These are phyloP conservation scores for Kuraishia capsulata DNA, from an alignment of 805 yeast species.

Conservation along the genomic window DNA sequence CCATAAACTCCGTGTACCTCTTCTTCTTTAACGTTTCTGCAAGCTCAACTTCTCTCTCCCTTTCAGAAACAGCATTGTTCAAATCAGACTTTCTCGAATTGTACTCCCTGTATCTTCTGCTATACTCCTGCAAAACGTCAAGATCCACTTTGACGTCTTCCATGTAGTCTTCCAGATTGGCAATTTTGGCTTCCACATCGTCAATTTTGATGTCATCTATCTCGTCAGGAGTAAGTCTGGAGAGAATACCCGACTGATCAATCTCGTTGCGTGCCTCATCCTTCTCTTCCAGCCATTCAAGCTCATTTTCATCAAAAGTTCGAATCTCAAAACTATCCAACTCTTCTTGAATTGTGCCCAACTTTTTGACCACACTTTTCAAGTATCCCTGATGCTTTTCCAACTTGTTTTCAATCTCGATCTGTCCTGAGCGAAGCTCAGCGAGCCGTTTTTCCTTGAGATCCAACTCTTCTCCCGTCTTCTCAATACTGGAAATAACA, in stretches of 20 bases:
- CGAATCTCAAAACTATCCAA: slow-evolving; percentile 38
- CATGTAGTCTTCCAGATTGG: slow-evolving; percentile 44
- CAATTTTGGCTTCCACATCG: slow-evolving; percentile 40
- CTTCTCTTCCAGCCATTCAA: slow-evolving; percentile 38
- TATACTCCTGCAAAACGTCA: slow-evolving; percentile 72
- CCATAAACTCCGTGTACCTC: slow-evolving; percentile 84
- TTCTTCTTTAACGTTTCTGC: slow-evolving; percentile 65
- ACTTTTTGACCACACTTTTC: slow-evolving; percentile 28
- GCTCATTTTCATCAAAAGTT: slow-evolving; percentile 37
- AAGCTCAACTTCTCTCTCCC: slow-evolving; percentile 54
- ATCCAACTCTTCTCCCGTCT: slow-evolving; percentile 29
- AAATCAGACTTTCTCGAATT: slow-evolving; percentile 54
- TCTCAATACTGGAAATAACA: slow-evolving; percentile 29
- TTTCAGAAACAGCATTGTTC: slow-evolving; percentile 52
- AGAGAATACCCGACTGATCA: slow-evolving; percentile 24
- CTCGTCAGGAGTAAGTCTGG: slow-evolving; percentile 41
- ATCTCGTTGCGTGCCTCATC: slow-evolving; percentile 11
- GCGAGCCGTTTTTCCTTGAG: slow-evolving; percentile 36
- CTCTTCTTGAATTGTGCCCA: slow-evolving; percentile 27
- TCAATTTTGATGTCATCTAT: slow-evolving; percentile 38
- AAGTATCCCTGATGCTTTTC: slow-evolving; percentile 42
- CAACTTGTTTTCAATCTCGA: slow-evolving; percentile 55
- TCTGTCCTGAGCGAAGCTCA: slow-evolving; percentile 51
- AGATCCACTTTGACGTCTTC: slow-evolving; percentile 55
- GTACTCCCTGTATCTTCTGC: slow-evolving; percentile 55